Evolutionary conservation across 768 basidiomycete genomes (phyloP).

Genomic region (Obba rivulosa): DNA sequence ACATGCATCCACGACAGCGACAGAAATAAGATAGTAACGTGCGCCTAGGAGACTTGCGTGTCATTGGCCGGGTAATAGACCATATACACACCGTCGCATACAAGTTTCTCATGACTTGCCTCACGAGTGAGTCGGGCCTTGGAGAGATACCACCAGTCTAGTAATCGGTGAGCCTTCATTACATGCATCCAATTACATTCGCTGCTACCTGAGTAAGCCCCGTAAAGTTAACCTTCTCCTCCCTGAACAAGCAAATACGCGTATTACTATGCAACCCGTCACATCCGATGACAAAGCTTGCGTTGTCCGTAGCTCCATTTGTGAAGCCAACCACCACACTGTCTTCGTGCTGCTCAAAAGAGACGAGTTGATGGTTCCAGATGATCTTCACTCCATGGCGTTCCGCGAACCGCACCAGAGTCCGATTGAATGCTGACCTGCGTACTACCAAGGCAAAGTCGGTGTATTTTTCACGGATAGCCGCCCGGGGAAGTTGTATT

Average conservation of each 20-base stretch:
- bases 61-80: conserved; percentile 31
- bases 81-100: conserved; percentile 33
- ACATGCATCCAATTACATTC: conserved; percentile 20
- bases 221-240: conserved; percentile 30
- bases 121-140: conserved; percentile 14
- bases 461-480: conserved; percentile 31
- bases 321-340: conserved; percentile 29
- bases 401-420: conserved; percentile 26
- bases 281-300: conserved; percentile 37
- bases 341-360: conserved; percentile 25
- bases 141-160: conserved; percentile 33
- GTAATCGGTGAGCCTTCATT: not conserved
- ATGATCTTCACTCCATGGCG: conserved; percentile 28
- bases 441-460: conserved; percentile 39
- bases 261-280: conserved; percentile 41
- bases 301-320: conserved; percentile 30
- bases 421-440: conserved; percentile 25
- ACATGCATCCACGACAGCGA: conserved; percentile 12
- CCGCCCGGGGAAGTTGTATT: conserved; percentile 16
- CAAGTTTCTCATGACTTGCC: conserved; percentile 25
- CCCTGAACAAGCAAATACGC: conserved; percentile 31
- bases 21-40: conserved; percentile 5
- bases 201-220: conserved; percentile 37
- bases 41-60: conserved; percentile 33
- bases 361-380: conserved; percentile 29